phyloP scores from a whole-genome alignment of 2,329 filamentous ascomycete species.

The Neopestalotiopsis clavispora region DNA sequence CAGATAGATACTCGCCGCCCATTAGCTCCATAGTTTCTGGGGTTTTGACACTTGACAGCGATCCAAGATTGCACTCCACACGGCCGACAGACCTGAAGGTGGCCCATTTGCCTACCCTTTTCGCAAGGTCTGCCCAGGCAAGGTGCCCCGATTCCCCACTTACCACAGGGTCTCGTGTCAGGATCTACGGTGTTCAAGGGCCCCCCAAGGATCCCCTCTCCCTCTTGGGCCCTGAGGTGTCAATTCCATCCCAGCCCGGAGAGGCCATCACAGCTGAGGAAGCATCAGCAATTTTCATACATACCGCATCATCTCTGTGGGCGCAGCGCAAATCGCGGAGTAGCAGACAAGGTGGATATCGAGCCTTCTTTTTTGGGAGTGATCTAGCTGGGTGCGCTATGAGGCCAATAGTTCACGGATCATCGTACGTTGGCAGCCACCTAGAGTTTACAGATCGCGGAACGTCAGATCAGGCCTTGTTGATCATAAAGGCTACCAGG shows the following conservation, averaged over 20 bases:
- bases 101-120: not conserved
- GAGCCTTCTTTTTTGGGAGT: not conserved
- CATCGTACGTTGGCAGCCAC: not conserved
- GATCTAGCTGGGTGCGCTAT: slow-evolving; percentile 1
- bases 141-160: not conserved
- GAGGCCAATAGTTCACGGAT: not conserved
- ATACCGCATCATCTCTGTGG: not conserved
- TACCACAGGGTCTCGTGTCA: not conserved
- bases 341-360: slow-evolving; percentile 4
- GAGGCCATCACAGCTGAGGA: not conserved
- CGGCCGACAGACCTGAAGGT: not conserved
- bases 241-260: not conserved
- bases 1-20: not conserved
- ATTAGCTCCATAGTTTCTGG: not conserved
- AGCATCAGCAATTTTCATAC: not conserved
- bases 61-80: slow-evolving; percentile 1
- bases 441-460: not conserved
- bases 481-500: slow-evolving; percentile 6
- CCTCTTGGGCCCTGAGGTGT: not conserved
- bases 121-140: slow-evolving; percentile 3
- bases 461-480: not conserved
- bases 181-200: not conserved
- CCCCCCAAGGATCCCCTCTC: not conserved
- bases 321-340: not conserved
- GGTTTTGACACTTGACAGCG: not conserved